Evolutionary conservation across 75 land plant genomes (phyloP).

Genomic region (Picea sitchensis): DNA sequence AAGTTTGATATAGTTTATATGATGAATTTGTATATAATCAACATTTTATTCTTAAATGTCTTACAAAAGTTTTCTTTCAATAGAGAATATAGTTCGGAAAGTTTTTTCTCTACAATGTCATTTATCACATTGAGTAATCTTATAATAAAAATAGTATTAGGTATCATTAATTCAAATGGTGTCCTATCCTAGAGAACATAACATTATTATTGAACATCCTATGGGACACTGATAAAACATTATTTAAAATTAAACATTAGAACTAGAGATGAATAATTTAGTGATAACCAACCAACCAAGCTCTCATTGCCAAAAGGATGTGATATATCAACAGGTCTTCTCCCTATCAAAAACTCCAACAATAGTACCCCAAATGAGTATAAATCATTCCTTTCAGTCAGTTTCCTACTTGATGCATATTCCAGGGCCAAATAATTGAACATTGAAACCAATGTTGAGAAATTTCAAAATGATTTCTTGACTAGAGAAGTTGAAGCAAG

Average conservation of each 20-base stretch:
- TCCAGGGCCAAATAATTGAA: constrained; percentile 46
- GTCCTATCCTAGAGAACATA: too few relatives aligned
- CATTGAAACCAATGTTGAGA: neutral
- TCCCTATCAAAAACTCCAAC: constrained; percentile 36
- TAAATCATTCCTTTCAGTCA: constrained; percentile 41
- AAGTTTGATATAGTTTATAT: too few relatives aligned
- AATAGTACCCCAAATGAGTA: constrained; percentile 43
- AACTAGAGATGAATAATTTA: constrained; percentile 6
- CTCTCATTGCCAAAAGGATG: constrained; percentile 36
- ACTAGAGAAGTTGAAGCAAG: neutral
- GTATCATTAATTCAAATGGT: too few relatives aligned
- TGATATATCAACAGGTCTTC: constrained; percentile 30
- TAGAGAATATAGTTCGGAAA: too few relatives aligned
- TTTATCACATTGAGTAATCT: too few relatives aligned
- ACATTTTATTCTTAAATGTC: too few relatives aligned
- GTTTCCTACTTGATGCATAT: constrained; percentile 37
- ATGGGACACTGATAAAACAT: neutral
- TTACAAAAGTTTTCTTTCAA: too few relatives aligned
- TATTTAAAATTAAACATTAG: neutral
- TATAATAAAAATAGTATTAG: too few relatives aligned
- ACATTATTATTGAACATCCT: too few relatives aligned
- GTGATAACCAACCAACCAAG: constrained; percentile 43
- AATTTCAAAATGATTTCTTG: neutral
- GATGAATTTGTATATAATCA: too few relatives aligned
- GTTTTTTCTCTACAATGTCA: too few relatives aligned